Evolutionary conservation across 306 rosid genomes (phyloP).

Genomic region (Prinsepia uniflora): DNA sequence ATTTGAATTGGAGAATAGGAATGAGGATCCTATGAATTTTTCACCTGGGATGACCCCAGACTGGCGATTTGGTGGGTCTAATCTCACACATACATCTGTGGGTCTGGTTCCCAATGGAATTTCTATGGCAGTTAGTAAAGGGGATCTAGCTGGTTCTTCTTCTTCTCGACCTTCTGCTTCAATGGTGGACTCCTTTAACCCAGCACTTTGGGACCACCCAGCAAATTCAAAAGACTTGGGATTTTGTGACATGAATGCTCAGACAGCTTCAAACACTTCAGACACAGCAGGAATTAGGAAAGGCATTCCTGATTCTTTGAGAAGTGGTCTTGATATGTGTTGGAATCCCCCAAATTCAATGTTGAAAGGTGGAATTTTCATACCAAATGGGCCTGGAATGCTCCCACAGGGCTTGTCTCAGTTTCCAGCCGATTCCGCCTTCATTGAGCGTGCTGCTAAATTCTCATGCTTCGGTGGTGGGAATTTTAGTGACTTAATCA

Average conservation of each 20-base stretch:
- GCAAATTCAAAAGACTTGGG: slow-evolving; percentile 55
- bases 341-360: slow-evolving; percentile 54
- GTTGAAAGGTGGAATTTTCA: slow-evolving; percentile 49
- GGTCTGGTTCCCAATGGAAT: slow-evolving; percentile 47
- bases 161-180: slow-evolving; percentile 64
- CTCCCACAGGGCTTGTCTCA: slow-evolving; percentile 69
- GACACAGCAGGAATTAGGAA: slow-evolving; percentile 42
- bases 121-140: slow-evolving; percentile 46
- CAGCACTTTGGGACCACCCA: slow-evolving; percentile 61
- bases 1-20: slow-evolving; percentile 60
- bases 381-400: slow-evolving; percentile 52
- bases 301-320: slow-evolving; percentile 45
- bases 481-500: slow-evolving; percentile 46
- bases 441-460: slow-evolving; percentile 87
- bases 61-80: slow-evolving; percentile 69
- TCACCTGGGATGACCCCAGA: slow-evolving; percentile 54
- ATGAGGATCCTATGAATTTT: slow-evolving; percentile 58
- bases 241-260: slow-evolving; percentile 50
- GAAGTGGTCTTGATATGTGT: slow-evolving; percentile 54
- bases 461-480: slow-evolving; percentile 79
- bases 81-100: slow-evolving; percentile 50
- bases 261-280: slow-evolving; percentile 40
- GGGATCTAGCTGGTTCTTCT: slow-evolving; percentile 57
- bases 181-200: slow-evolving; percentile 61
- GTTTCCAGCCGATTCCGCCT: slow-evolving; percentile 80